Base-by-base conservation (phyloP, 2,329 filamentous ascomycete species). In the Pochonia chlamydosporia region DNA sequence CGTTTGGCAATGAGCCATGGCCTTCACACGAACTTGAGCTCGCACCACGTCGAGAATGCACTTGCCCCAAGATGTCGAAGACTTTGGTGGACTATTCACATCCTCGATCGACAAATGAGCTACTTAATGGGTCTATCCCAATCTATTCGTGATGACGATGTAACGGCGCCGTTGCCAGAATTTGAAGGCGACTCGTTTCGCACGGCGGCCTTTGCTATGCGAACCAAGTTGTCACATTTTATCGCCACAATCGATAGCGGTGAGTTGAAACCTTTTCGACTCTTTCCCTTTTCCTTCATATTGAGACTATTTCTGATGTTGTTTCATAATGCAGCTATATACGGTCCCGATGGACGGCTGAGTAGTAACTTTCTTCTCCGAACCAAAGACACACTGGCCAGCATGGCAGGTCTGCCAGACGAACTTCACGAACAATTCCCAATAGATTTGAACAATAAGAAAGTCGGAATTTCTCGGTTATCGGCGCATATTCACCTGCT, bases 1-100 rank as follows among this genome's bases (percentile, higher is more conserved):
- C 65, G 76, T 1, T 67, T 75, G 26, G 72, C 74, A 1, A 55
- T 77, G 10, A 66, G 63, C 0, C 63, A 76, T 43, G 75, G 75
- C 1, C 72, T 78, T 68, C 74, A 79, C 48, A 76, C 73, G 0
- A 65, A 76, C 24, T 75, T 78, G 72, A 69, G 67, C 0, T 60
- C 62, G 0, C 59, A 65, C 2, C 62, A 71, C 20, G 51, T 76
- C 0, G 68, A 69, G 1, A 65, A 69, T 1, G 49, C 55, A 0
- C 53, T 66, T 1, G 68, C 74, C 0, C 66, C 78, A 49, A 59
- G 76, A 43, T 73, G 69, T 44, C 70, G 73, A 1, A 69, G 68
- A 28, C 64, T 75, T 9, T 79, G 74, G 74, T 79, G 75, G 74
- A 78, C 76, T 0, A 64, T 76, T 0, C 78, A 76, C 35, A 64